A percentile compares a stretch with the other conserved stretches of the same genome.
phyloP scores from a whole-genome alignment of 176 grass and related monocot species.

The Pharus latifolius region DNA sequence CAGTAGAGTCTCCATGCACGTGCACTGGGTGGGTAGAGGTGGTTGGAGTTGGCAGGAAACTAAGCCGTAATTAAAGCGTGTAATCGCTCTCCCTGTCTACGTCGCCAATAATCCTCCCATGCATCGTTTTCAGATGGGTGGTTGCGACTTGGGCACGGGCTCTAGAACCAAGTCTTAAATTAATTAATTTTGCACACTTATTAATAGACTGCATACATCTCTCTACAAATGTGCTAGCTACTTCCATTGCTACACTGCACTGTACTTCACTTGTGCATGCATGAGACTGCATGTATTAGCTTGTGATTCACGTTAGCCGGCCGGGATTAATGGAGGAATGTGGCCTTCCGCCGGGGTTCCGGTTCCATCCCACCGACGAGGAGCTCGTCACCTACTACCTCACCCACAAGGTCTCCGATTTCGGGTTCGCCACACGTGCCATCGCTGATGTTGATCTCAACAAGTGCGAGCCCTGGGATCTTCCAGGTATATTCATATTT shows the following conservation, averaged over 20 bases:
- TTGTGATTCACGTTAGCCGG: too few species aligned
- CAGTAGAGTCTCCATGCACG: too few species aligned
- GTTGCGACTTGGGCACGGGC: slow-evolving; percentile 32
- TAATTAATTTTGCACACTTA: too few species aligned
- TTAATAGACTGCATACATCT: too few species aligned
- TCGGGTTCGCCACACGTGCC: slow-evolving; percentile 36
- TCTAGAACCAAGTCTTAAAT: too few species aligned
- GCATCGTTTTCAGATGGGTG: slow-evolving; percentile 14
- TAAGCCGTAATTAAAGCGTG: too few species aligned
- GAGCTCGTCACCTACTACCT: slow-evolving; percentile 33
- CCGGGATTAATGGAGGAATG: slow-evolving; percentile 36
- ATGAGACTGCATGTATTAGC: too few species aligned
- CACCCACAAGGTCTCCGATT: slow-evolving; percentile 49
- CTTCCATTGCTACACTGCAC: too few species aligned
- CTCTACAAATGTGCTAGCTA: too few species aligned
- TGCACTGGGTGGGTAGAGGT: slow-evolving; percentile 34
- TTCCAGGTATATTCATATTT: slow-evolving; percentile 69
- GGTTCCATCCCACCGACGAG: too few species aligned
- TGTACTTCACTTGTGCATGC: too few species aligned
- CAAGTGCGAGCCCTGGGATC: slow-evolving; percentile 80
- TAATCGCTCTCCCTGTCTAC: background rate
- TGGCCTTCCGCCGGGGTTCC: too few species aligned
- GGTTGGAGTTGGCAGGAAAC: slow-evolving; percentile 48
- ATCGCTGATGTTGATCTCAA: slow-evolving; percentile 71
- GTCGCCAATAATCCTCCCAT: slow-evolving; percentile 3